Base-by-base conservation (phyloP, 2,329 filamentous ascomycete species). In the Macrophomina pseudophaseolina region DNA sequence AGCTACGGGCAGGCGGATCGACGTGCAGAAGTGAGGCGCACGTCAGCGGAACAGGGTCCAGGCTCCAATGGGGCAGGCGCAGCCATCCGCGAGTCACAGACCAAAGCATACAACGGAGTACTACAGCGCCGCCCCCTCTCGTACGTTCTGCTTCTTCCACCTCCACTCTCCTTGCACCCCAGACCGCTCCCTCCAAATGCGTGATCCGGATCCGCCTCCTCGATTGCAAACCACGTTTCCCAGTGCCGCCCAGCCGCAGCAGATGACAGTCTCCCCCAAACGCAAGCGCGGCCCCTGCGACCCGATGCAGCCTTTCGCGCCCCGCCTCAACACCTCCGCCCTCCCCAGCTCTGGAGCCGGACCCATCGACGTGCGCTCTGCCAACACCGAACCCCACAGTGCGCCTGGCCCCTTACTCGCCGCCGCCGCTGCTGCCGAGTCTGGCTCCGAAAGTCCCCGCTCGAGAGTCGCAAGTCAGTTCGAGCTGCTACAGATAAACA, bases 201-300 rank as follows among this genome's bases (percentile, higher is more conserved):
- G 35, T 14, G 46, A 33, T 53, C 48, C 48, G 48, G 23, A 64
- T 30, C 60, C 32, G 16, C 60, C 60, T 18, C 35, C 48, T 62
- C 58, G 58, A 35, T 16, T 54, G 48, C 48, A 63, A 46, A 42
- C 58, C 23, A 46, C 32, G 35, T 60, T 53, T 35, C 23, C 16
- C 18, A 11, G 40, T 30, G 14, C 18, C 23, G 60, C 48, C 48
- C 23, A 42, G 46, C 46, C 46, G 33, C 48, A 9, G 48, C 48
- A 64, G 32, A 66, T 66, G 65, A 49, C 54, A 40, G 44, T 54
- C 49, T 66, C 65, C 28, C 65, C 65, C 28, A 66, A 66, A 44
- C 65, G 65, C 46, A 66, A 66, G 65, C 65, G 65, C 58, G 65
- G 65, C 65, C 38, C 65, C 44, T 66, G 56, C 12, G 65, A 66